Conservation (phyloP, 495 filamentous ascomycete genomes). For the Oleoguttula mirabilis region DNA sequence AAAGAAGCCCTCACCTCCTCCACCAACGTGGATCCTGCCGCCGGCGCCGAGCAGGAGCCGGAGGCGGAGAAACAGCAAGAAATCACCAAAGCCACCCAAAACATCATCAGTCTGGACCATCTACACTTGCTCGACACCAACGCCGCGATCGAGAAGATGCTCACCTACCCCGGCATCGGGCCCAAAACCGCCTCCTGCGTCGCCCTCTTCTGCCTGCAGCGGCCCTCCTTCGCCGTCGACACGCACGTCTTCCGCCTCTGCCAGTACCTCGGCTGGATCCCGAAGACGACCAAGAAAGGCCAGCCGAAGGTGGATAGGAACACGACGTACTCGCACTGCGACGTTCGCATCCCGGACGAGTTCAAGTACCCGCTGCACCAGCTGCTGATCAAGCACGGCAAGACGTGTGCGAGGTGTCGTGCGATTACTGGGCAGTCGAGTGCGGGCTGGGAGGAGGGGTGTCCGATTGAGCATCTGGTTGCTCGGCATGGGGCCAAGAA, state of each 20-base stretch:
- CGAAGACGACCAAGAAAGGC: conserved; percentile 24
- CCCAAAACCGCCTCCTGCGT: conserved; percentile 82
- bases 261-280: conserved; percentile 79
- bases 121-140: conserved; percentile 54
- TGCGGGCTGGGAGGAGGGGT: conserved; percentile 32
- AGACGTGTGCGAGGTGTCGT: conserved; percentile 64
- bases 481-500: conserved; percentile 30
- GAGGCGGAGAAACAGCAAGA: conserved; percentile 38
- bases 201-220: conserved; percentile 40
- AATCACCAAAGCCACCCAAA: conserved; percentile 41
- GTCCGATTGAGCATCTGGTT: conserved; percentile 35
- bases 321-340: conserved; percentile 66
- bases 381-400: conserved; percentile 77
- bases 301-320: conserved; percentile 50
- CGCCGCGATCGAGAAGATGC: conserved; percentile 60
- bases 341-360: conserved; percentile 68
- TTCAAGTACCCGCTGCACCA: conserved; percentile 85
- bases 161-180: conserved; percentile 72
- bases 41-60: conserved; percentile 29
- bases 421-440: conserved; percentile 35
- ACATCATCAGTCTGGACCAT: conserved; percentile 63
- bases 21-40: conserved; percentile 18
- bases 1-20: conserved; percentile 28
- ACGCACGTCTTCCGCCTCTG: conserved; percentile 51
- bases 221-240: conserved; percentile 34